A percentile compares a stretch with the other conserved stretches of the same genome.
Conservation (phyloP, 805 yeast species). For the Wickerhamiella siamensis region DNA sequence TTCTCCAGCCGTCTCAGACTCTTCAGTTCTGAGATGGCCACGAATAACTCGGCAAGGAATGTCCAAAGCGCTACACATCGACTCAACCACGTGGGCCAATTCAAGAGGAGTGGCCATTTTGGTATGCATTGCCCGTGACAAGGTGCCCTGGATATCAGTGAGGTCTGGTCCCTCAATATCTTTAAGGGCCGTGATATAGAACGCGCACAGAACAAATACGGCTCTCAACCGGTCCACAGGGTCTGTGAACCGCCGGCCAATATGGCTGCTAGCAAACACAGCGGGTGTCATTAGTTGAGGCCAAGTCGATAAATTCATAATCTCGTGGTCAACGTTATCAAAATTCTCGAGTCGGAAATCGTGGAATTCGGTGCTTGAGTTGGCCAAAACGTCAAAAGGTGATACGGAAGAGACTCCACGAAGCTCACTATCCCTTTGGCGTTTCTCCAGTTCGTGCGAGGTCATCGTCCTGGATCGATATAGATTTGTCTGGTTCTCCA, state of each 20-base stretch:
- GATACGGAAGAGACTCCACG: slow-evolving; percentile 15
- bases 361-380: slow-evolving; percentile 11
- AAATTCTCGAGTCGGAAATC: slow-evolving; percentile 19
- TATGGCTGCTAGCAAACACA: slow-evolving; percentile 39
- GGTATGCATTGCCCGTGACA: slow-evolving; percentile 24
- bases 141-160: slow-evolving; percentile 14
- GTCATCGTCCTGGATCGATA: slow-evolving; percentile 61
- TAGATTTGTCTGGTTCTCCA: slow-evolving; percentile 43
- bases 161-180: slow-evolving; percentile 15
- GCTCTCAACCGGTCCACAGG: slow-evolving; percentile 53
- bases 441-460: slow-evolving; percentile 48
- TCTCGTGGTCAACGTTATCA: slow-evolving; percentile 20
- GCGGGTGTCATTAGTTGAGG: slow-evolving; percentile 34
- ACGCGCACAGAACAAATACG: slow-evolving; percentile 45
- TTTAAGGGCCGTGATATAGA: slow-evolving; percentile 30
- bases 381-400: slow-evolving; percentile 8
- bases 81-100: slow-evolving; percentile 60
- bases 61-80: slow-evolving; percentile 54
- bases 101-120: slow-evolving; percentile 55
- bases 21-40: slow-evolving; percentile 76
- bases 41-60: slow-evolving; percentile 62
- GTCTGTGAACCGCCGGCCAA: slow-evolving; percentile 38
- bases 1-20: slow-evolving; percentile 30
- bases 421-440: slow-evolving; percentile 40
- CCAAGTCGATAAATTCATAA: slow-evolving; percentile 24